These are phyloP conservation scores for Boletellus deceptivus DNA, from an alignment of 1,284 basidiomycete genomes.

Conservation along the genomic window DNA sequence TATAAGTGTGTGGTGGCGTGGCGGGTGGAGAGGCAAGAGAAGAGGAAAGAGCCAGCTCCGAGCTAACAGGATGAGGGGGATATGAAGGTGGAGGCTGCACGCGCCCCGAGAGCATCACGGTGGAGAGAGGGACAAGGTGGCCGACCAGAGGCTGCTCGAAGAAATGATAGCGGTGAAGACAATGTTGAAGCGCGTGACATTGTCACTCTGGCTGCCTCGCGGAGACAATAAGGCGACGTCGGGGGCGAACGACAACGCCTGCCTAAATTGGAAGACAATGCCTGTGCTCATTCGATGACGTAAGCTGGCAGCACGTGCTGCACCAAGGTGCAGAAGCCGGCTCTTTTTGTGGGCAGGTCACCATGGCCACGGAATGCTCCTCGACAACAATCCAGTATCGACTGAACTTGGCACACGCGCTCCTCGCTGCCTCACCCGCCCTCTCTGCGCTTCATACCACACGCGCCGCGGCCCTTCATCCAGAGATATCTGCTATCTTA, in stretches of 20 bases:
- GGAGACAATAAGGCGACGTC: constrained; percentile 20
- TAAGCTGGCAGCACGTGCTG: not conserved
- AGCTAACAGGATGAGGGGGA: constrained; percentile 42
- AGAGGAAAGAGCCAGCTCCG: constrained; percentile 47
- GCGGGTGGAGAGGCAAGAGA: constrained; percentile 27
- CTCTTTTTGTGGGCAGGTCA: no score
- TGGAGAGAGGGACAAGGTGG: constrained; percentile 1
- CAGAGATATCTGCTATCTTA: constrained; percentile 25
- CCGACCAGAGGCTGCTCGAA: not conserved
- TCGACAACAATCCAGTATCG: constrained; percentile 45
- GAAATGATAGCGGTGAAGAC: constrained; percentile 11
- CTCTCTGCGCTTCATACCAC: constrained; percentile 60
- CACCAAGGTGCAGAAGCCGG: no score
- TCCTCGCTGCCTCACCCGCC: constrained; percentile 49
- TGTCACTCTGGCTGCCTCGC: constrained; percentile 5
- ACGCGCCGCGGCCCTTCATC: constrained; percentile 37
- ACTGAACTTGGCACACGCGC: constrained; percentile 43
- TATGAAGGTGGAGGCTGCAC: constrained; percentile 33
- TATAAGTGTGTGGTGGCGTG: constrained; percentile 28
- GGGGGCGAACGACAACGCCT: constrained; percentile 24
- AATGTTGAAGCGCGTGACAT: constrained; percentile 12
- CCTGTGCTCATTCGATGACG: not conserved
- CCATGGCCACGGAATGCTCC: not conserved
- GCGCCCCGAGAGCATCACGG: constrained; percentile 29
- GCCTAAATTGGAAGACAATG: constrained; percentile 24